These are phyloP conservation scores for Cucurbita argyrosperma DNA, from an alignment of 306 rosid genomes.

Conservation along the genomic window DNA sequence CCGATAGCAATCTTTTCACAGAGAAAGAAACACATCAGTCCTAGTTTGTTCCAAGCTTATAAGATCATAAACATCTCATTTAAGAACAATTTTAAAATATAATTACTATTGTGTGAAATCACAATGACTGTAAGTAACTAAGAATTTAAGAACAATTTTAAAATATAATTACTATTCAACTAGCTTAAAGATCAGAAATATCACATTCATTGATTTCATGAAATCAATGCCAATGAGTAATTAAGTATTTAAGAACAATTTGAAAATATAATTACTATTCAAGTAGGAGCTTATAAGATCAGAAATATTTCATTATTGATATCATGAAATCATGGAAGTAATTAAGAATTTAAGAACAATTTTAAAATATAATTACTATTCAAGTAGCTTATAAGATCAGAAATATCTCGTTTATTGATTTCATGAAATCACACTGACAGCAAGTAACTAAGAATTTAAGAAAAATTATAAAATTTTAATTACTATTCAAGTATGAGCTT, in stretches of 20 bases:
- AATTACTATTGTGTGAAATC: too few relatives aligned
- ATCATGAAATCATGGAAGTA: neutral
- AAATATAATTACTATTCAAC: too few relatives aligned
- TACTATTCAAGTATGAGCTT: too few relatives aligned
- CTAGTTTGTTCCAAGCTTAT: neutral
- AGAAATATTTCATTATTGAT: neutral
- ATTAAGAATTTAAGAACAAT: neutral
- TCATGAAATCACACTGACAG: neutral
- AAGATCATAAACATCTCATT: neutral
- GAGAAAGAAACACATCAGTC: neutral
- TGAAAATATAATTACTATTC: too few relatives aligned
- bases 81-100: neutral
- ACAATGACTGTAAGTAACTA: too few relatives aligned
- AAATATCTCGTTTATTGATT: neutral
- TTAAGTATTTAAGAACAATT: too few relatives aligned
- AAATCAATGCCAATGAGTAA: neutral
- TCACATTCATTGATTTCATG: neutral
- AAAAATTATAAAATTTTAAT: too few relatives aligned
- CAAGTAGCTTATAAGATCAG: too few relatives aligned
- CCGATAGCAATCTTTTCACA: conserved; percentile 67
- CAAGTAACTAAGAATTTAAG: neutral
- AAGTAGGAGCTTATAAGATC: too few relatives aligned
- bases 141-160: too few relatives aligned
- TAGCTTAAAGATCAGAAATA: too few relatives aligned
- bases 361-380: neutral